Base-by-base conservation (phyloP, 2,329 filamentous ascomycete species). In the Diaporthe sp. region DNA sequence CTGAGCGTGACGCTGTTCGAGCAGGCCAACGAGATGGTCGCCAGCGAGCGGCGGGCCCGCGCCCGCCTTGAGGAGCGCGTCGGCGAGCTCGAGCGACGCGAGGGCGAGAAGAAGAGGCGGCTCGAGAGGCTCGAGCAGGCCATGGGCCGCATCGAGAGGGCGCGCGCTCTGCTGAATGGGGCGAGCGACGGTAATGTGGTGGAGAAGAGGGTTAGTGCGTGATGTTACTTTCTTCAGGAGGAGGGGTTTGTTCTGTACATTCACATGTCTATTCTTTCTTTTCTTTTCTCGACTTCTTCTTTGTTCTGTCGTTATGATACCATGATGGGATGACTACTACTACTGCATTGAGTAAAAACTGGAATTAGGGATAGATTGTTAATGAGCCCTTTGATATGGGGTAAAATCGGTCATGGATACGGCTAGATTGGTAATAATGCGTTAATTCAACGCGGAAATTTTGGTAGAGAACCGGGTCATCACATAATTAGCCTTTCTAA, bases 21-120 rank as follows among this genome's bases (percentile, higher is more conserved):
- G 85, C 92, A 96, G 85, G 94, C 94, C 71, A 97, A 97, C 82
- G 92, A 95, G 84, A 97, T 97, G 94, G 94, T 97, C 28, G 94
- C 94, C 2, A 87, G 89, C 25, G 94, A 97, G 86, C 87, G 94
- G 58, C 89, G 91, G 74, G 93, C 93, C 46, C 86, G 94, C 75
- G 93, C 93, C 8, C 90, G 89, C 80, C 87, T 97, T 34, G 93
- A 95, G 84, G 91, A 93, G 82, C 86, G 93, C 53, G 89, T 97
- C 10, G 89, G 87, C 75, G 87, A 92, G 80, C 84, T 97, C 31
- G 94, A 96, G 85, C 85, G 88, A 79, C 87, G 94, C 76, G 94
- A 96, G 76, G 84, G 82, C 65, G 94, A 95, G 78, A 95, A 95
- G 87, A 87, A 89, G 79, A 88, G 87, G 75, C 85, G 94, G 70